These are phyloP conservation scores for Cladorrhinum sp. DNA, from an alignment of 2,329 filamentous ascomycete genomes.

Conservation along the genomic window DNA sequence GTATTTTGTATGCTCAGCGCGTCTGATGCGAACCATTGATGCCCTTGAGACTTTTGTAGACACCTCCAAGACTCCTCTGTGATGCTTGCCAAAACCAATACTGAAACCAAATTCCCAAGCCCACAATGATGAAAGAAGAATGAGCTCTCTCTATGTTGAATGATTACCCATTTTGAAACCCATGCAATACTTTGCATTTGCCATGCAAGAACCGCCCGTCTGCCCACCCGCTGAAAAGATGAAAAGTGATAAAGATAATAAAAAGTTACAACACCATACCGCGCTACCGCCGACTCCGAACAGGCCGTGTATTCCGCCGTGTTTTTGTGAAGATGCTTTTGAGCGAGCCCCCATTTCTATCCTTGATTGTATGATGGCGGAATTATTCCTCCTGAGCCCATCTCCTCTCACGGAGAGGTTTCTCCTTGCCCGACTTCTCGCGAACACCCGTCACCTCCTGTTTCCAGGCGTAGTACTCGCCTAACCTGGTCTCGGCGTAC, in stretches of 20 bases:
- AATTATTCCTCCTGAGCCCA: slow-evolving; percentile 61
- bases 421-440: slow-evolving; percentile 48
- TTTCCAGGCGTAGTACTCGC: slow-evolving; percentile 93
- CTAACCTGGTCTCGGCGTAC: slow-evolving; percentile 81
- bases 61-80: slow-evolving; percentile 9
- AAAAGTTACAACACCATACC: background rate
- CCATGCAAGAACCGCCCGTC: background rate
- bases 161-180: slow-evolving; percentile 21
- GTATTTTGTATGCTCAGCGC: background rate
- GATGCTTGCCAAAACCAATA: slow-evolving; percentile 9
- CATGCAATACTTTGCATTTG: slow-evolving; percentile 9
- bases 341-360: background rate
- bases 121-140: slow-evolving; percentile 1
- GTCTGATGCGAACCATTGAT: background rate
- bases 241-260: background rate
- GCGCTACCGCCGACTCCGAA: background rate
- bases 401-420: slow-evolving; percentile 71
- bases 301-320: background rate
- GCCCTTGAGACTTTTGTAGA: background rate
- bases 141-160: slow-evolving; percentile 26
- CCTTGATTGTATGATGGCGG: background rate
- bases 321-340: background rate
- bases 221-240: background rate
- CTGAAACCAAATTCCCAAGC: background rate
- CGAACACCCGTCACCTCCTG: slow-evolving; percentile 66